phyloP scores from a whole-genome alignment of 2,329 filamentous ascomycete species.

The Exophiala spinifera region DNA sequence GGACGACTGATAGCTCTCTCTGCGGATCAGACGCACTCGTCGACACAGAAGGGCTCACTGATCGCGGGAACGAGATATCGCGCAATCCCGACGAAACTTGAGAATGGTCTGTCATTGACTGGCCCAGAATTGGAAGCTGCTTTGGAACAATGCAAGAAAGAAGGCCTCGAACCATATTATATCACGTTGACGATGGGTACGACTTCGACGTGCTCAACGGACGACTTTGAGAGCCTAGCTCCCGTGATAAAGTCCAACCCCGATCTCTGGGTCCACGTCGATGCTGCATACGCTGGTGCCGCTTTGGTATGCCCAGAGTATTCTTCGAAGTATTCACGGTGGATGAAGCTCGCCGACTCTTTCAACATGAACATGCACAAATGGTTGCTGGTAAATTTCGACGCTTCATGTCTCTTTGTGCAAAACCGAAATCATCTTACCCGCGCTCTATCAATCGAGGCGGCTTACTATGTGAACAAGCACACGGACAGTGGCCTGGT shows the following conservation, averaged over 20 bases:
- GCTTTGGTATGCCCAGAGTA: constrained; percentile 80
- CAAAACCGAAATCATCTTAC: constrained; percentile 73
- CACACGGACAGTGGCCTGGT: constrained; percentile 79
- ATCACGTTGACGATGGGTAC: constrained; percentile 80
- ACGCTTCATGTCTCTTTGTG: constrained; percentile 77
- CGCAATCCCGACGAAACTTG: constrained; percentile 60
- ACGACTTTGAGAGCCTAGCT: constrained; percentile 70
- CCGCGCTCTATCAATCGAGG: constrained; percentile 72
- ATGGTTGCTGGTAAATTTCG: constrained; percentile 93
- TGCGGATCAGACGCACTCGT: constrained; percentile 75
- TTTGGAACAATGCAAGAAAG: constrained; percentile 62
- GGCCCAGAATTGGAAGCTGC: constrained; percentile 59
- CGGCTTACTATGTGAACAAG: constrained; percentile 76
- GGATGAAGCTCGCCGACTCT: constrained; percentile 63
- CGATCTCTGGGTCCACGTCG: constrained; percentile 84
- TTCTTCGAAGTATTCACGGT: constrained; percentile 49
- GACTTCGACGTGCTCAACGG: constrained; percentile 82
- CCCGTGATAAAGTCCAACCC: constrained; percentile 48
- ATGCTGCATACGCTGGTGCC: constrained; percentile 87
- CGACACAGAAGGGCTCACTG: constrained; percentile 80
- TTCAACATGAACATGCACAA: constrained; percentile 98
- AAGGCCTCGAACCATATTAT: constrained; percentile 80
- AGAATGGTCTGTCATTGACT: constrained; percentile 68
- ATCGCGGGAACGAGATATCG: constrained; percentile 82
- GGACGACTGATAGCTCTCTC: constrained; percentile 75